Percentiles rank a stretch among this genome's conserved stretches.
phyloP scores from a whole-genome alignment of 352 stramenopile genomes.

The Thalassiosira pacifica region DNA sequence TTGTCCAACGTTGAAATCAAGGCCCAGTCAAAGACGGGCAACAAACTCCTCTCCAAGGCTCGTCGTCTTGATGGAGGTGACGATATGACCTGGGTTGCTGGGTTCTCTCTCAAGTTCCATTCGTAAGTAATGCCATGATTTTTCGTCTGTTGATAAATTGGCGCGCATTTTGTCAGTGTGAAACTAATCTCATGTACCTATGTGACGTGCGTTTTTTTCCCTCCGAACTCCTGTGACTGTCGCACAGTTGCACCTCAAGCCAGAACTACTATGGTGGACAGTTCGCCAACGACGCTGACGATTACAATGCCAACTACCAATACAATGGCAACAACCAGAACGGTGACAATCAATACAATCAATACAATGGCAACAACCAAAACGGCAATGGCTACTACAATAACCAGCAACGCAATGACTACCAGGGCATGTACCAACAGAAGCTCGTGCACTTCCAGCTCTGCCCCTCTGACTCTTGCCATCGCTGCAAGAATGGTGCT shows the following conservation, averaged over 20 bases:
- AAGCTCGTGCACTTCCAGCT: conserved; percentile 75
- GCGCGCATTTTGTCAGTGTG: too few species aligned
- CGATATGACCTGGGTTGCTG: conserved; percentile 55
- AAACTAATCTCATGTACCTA: too few species aligned
- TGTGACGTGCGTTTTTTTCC: not conserved
- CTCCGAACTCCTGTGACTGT: not conserved
- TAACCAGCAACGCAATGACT: conserved; percentile 35
- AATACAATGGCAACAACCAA: conserved; percentile 20
- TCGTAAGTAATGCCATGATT: conserved; percentile 36
- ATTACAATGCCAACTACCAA: not conserved
- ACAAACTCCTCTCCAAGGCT: conserved; percentile 62
- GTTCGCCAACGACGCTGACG: not conserved
- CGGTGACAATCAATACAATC: conserved; percentile 1
- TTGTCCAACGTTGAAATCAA: conserved; percentile 23
- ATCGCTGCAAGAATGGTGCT: conserved; percentile 47
- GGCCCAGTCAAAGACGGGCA: conserved; percentile 61
- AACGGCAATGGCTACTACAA: conserved; percentile 43
- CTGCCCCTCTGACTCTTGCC: conserved; percentile 65
- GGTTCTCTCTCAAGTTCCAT: conserved; percentile 74
- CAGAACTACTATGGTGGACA: conserved; percentile 45
- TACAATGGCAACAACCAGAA: conserved; percentile 16
- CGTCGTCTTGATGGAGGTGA: conserved; percentile 61
- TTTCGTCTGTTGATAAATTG: too few species aligned
- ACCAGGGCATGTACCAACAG: conserved; percentile 54
- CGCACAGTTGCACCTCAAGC: conserved; percentile 28